phyloP scores from a whole-genome alignment of 2,329 filamentous ascomycete genomes.

The Sporothrix variecibatus region DNA sequence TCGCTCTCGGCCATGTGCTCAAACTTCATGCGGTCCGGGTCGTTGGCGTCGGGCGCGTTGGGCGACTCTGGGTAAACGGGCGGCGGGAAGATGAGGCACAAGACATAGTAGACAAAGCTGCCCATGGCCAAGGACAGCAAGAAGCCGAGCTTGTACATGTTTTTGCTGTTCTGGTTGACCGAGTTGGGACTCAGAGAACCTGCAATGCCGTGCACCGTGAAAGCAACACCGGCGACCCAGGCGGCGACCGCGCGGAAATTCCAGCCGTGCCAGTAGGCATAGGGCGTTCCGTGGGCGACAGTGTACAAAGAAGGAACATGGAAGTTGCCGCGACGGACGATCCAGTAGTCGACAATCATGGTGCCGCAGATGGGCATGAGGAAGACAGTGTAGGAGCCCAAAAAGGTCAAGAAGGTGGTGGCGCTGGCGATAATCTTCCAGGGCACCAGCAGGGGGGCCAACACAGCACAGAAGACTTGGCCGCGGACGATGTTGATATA shows the following conservation, averaged over 20 bases:
- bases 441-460: conserved; percentile 40
- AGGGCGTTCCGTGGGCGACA: not conserved
- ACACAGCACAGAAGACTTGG: conserved; percentile 43
- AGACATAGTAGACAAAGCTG: conserved; percentile 34
- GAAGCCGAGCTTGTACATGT: conserved; percentile 41
- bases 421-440: conserved; percentile 35
- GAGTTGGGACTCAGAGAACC: conserved; percentile 36
- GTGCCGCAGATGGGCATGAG: conserved; percentile 41
- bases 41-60: not conserved
- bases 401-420: conserved; percentile 45
- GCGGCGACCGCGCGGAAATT: conserved; percentile 35
- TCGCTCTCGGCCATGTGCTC: conserved; percentile 23
- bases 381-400: conserved; percentile 46
- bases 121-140: conserved; percentile 36
- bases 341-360: conserved; percentile 26
- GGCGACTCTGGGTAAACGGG: conserved; percentile 18
- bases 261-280: conserved; percentile 15
- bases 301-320: not conserved
- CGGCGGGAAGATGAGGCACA: conserved; percentile 31
- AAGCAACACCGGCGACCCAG: conserved; percentile 39
- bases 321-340: conserved; percentile 7
- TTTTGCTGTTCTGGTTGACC: conserved; percentile 37
- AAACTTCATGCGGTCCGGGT: not conserved
- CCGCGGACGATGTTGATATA: conserved; percentile 48
- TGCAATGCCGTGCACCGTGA: conserved; percentile 34